Conservation (phyloP, 306 rosid genomes). For the Pyrus pyrifolia region DNA sequence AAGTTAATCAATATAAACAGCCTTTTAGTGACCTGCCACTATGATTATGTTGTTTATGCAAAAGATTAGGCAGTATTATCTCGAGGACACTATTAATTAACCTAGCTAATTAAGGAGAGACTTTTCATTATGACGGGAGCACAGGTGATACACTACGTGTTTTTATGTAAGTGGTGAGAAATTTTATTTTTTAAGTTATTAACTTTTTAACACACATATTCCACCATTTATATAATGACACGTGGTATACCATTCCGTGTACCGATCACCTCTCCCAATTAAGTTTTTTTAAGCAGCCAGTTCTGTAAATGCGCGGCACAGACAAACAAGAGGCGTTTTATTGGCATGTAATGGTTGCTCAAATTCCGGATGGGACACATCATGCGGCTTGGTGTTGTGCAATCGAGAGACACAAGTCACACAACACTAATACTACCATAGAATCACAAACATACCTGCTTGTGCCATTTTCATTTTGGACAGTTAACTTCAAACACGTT, state of each 20-base stretch:
- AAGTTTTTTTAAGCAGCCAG: neutral
- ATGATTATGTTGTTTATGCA: slow-evolving; percentile 21
- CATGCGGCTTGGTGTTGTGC: slow-evolving; percentile 24
- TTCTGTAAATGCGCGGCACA: neutral
- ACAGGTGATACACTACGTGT: too few species aligned
- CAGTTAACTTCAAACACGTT: neutral
- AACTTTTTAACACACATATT: too few species aligned
- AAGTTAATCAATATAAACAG: slow-evolving; percentile 23
- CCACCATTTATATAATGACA: too few species aligned
- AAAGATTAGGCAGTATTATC: neutral
- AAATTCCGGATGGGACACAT: neutral
- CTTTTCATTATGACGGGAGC: too few species aligned
- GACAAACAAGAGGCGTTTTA: neutral
- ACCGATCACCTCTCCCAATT: too few species aligned
- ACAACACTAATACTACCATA: slow-evolving; percentile 14
- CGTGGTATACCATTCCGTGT: too few species aligned
- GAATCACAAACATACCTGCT: neutral
- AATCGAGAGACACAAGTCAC: slow-evolving; percentile 17
- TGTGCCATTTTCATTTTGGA: neutral
- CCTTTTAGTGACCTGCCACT: slow-evolving; percentile 34
- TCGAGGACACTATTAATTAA: neutral
- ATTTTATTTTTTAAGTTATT: too few species aligned
- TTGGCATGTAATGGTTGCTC: neutral
- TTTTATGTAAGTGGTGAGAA: too few species aligned
- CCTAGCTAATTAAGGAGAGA: neutral